Percentiles rank a stretch among this genome's conserved stretches.
phyloP scores from a whole-genome alignment of 331 rosid species.

The Quercus phellos region DNA sequence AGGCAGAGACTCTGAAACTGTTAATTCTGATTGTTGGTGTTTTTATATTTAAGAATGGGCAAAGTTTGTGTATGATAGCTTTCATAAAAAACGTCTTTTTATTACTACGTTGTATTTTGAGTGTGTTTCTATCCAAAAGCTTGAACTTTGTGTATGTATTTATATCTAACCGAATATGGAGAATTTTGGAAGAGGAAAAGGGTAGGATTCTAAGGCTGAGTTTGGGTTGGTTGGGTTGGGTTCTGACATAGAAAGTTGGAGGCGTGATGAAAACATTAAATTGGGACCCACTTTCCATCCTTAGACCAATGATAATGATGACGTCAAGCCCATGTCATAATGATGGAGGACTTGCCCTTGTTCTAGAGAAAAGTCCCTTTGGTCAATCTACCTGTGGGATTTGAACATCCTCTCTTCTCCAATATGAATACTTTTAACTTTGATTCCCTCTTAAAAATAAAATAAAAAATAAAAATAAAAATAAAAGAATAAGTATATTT shows the following conservation, averaged over 20 bases:
- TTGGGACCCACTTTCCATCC: constrained; percentile 32
- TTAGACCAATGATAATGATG: constrained; percentile 38
- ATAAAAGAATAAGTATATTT: no score
- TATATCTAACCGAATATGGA: background rate
- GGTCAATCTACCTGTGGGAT: background rate
- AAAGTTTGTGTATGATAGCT: background rate
- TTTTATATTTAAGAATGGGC: background rate
- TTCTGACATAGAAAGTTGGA: constrained; percentile 18
- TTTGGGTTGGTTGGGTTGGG: constrained; percentile 1
- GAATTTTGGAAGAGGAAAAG: background rate
- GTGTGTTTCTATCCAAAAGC: background rate
- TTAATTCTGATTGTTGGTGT: background rate
- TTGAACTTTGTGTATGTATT: background rate
- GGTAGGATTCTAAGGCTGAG: background rate
- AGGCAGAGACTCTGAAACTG: background rate
- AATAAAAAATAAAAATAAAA: no score
- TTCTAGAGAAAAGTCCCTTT: background rate
- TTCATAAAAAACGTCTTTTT: constrained; percentile 6
- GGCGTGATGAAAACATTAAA: constrained; percentile 19
- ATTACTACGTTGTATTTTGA: no score
- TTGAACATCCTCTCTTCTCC: no score
- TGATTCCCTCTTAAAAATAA: background rate
- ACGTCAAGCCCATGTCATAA: constrained; percentile 59
- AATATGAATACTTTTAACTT: background rate
- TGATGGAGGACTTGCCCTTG: constrained; percentile 28